Percentiles rank a stretch among this genome's conserved stretches.
Conservation (phyloP, 2,329 filamentous ascomycete species). For the Diaporthe vaccinii region DNA sequence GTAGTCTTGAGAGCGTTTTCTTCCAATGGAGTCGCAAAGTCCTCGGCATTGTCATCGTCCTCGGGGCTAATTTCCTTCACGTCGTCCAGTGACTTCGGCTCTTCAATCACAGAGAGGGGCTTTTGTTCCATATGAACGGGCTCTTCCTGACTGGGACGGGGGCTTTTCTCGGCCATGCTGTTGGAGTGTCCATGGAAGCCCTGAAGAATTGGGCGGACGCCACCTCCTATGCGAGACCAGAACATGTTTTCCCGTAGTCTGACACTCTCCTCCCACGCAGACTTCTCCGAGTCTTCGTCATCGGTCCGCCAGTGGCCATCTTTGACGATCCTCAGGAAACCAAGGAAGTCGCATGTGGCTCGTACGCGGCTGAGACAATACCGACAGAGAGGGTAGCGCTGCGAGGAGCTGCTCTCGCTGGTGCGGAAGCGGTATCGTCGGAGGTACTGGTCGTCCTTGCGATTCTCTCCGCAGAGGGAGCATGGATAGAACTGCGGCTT, state of each 20-base stretch:
- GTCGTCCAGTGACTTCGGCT: conserved; percentile 12
- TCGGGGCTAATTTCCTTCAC: background rate
- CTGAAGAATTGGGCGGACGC: conserved; percentile 76
- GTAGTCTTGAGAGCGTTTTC: background rate
- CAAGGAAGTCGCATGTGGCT: conserved; percentile 91
- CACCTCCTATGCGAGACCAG: conserved; percentile 92
- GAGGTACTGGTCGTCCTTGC: conserved; percentile 78
- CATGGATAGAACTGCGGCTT: conserved; percentile 77
- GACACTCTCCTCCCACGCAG: conserved; percentile 95
- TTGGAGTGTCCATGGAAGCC: conserved; percentile 52
- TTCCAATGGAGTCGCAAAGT: conserved; percentile 37
- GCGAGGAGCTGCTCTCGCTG: conserved; percentile 86
- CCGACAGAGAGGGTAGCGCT: conserved; percentile 89
- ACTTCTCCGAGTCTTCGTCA: conserved; percentile 85
- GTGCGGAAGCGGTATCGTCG: conserved; percentile 91
- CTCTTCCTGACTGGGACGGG: conserved; percentile 44
- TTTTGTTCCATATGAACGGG: background rate
- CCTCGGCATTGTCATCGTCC: conserved; percentile 28
- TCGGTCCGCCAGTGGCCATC: conserved; percentile 93
- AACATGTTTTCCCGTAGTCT: conserved; percentile 95
- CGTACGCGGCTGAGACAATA: conserved; percentile 89
- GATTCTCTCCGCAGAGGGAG: conserved; percentile 87
- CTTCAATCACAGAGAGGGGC: conserved; percentile 9
- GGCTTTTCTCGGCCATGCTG: conserved; percentile 45
- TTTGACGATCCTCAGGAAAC: conserved; percentile 90